These are phyloP conservation scores for Cotoneaster glaucophyllus DNA, from an alignment of 306 rosid genomes.

Conservation along the genomic window DNA sequence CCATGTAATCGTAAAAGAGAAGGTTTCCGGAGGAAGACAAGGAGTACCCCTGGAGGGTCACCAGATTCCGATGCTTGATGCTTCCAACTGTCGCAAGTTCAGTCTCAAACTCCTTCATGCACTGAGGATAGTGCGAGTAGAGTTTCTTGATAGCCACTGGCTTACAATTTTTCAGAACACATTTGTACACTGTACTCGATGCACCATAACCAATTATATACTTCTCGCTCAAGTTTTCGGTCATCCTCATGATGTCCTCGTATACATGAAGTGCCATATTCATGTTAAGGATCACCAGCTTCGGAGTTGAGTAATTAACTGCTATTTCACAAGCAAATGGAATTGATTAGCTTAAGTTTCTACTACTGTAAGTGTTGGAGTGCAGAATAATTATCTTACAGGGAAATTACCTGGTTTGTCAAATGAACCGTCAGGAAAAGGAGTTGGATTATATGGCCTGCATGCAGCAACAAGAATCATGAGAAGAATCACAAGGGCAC, in stretches of 20 bases:
- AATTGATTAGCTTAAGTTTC: slow-evolving; percentile 12
- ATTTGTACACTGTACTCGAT: slow-evolving; percentile 93
- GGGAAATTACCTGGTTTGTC: slow-evolving; percentile 70
- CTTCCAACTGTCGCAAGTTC: slow-evolving; percentile 86
- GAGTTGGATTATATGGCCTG: slow-evolving; percentile 65
- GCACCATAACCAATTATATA: slow-evolving; percentile 86
- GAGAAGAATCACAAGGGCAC: slow-evolving; percentile 88
- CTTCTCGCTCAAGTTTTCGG: slow-evolving; percentile 85
- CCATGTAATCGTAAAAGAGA: slow-evolving; percentile 95
- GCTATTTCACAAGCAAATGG: slow-evolving; percentile 25
- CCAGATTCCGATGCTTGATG: slow-evolving; percentile 92
- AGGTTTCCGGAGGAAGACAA: slow-evolving; percentile 81
- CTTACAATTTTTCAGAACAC: slow-evolving; percentile 88
- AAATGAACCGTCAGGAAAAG: slow-evolving; percentile 74
- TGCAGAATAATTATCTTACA: neutral
- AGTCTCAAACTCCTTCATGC: slow-evolving; percentile 75
- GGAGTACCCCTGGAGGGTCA: slow-evolving; percentile 89
- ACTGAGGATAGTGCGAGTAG: slow-evolving; percentile 69
- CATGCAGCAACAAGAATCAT: slow-evolving; percentile 80
- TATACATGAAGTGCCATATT: slow-evolving; percentile 92
- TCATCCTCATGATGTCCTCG: slow-evolving; percentile 94
- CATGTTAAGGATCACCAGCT: slow-evolving; percentile 90
- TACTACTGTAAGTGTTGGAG: neutral
- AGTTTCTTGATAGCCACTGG: slow-evolving; percentile 89
- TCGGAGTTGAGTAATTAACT: slow-evolving; percentile 67